Conservation (phyloP, 1,284 basidiomycete genomes). For the Ganoderma lucidum region DNA sequence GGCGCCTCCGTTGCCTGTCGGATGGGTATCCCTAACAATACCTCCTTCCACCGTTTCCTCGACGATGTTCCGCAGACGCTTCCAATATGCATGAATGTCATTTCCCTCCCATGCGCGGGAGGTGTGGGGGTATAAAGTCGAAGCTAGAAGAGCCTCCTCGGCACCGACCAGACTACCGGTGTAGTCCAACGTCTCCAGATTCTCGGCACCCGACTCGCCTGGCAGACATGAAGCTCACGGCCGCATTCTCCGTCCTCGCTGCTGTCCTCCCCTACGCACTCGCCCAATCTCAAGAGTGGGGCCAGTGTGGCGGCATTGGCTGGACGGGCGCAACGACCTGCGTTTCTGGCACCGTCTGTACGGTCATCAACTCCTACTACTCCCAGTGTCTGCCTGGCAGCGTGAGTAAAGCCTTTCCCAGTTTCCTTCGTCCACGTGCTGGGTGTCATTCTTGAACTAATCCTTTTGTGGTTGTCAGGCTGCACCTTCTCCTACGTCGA, state of each 20-base stretch:
- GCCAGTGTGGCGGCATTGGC: constrained; percentile 48
- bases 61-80: constrained; percentile 27
- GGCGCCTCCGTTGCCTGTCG: background rate
- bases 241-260: constrained; percentile 39
- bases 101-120: background rate
- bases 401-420: constrained; percentile 14
- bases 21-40: constrained; percentile 4
- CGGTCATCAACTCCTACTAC: constrained; percentile 41
- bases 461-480: constrained; percentile 7
- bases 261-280: constrained; percentile 40
- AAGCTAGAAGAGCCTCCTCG: constrained; percentile 19
- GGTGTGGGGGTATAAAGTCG: constrained; percentile 24
- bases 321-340: constrained; percentile 48
- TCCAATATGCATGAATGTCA: background rate
- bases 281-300: constrained; percentile 44
- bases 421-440: background rate
- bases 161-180: constrained; percentile 15
- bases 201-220: background rate
- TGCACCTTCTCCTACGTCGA: constrained; percentile 21
- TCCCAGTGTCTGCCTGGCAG: constrained; percentile 44
- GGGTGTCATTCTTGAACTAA: background rate
- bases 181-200: background rate
- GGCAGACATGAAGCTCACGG: constrained; percentile 38
- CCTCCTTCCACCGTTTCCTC: constrained; percentile 29
- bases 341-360: constrained; percentile 41